These are phyloP conservation scores for Daldinia sp. DNA, from an alignment of 2,329 filamentous ascomycete species.

Conservation along the genomic window DNA sequence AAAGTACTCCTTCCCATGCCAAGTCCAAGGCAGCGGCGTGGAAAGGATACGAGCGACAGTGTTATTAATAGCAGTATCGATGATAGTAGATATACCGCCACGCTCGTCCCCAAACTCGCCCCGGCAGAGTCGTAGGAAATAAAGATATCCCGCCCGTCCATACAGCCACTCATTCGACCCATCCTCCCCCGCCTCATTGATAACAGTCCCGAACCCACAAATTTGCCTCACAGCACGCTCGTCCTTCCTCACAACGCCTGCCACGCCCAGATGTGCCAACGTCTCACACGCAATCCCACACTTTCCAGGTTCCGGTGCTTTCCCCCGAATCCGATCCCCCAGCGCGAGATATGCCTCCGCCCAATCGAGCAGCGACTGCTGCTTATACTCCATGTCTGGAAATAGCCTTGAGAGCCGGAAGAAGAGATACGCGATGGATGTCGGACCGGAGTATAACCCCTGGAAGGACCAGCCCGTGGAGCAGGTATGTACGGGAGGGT, in stretches of 20 bases:
- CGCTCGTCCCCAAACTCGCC: slow-evolving; percentile 41
- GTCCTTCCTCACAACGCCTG: slow-evolving; percentile 54
- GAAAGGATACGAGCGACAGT: slow-evolving; percentile 68
- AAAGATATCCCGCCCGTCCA: slow-evolving; percentile 73
- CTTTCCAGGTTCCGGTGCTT: slow-evolving; percentile 51
- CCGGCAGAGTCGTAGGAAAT: slow-evolving; percentile 70
- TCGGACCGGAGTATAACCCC: slow-evolving; percentile 64
- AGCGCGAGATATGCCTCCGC: slow-evolving; percentile 56
- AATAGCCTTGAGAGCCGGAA: slow-evolving; percentile 55
- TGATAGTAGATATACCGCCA: slow-evolving; percentile 54
- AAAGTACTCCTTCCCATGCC: slow-evolving; percentile 68
- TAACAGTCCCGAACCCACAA: slow-evolving; percentile 52
- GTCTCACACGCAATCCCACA: slow-evolving; percentile 62
- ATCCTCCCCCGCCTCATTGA: slow-evolving; percentile 56
- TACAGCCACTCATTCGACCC: slow-evolving; percentile 69
- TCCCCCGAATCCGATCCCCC: slow-evolving; percentile 46
- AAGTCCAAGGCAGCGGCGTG: slow-evolving; percentile 64
- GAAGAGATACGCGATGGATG: slow-evolving; percentile 65
- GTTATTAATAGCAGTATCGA: slow-evolving; percentile 63
- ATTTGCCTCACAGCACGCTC: slow-evolving; percentile 50
- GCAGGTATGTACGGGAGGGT: slow-evolving; percentile 42
- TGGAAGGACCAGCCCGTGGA: slow-evolving; percentile 48
- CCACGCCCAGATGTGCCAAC: slow-evolving; percentile 56
- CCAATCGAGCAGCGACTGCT: slow-evolving; percentile 55
- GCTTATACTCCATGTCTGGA: slow-evolving; percentile 54